Percentiles rank a stretch among this genome's conserved stretches.
phyloP scores from a whole-genome alignment of 2,329 filamentous ascomycete species.

The Monosporascus sp. region DNA sequence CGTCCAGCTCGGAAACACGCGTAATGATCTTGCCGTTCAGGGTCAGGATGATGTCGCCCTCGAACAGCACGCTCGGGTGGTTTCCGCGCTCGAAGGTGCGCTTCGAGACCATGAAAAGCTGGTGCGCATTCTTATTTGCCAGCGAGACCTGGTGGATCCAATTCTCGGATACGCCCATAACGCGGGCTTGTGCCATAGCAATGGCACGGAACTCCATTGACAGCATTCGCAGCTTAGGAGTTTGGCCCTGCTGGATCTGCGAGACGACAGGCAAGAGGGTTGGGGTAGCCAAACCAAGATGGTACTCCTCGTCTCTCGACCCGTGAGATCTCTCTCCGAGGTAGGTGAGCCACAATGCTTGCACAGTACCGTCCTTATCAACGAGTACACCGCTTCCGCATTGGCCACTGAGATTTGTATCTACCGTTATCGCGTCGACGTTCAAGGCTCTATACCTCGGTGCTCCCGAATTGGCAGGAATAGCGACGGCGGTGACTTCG shows the following conservation, averaged over 20 bases:
- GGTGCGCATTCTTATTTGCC: conserved; percentile 86
- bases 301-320: conserved; percentile 91
- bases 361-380: conserved; percentile 82
- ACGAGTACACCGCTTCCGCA: conserved; percentile 93
- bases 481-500: conserved; percentile 94
- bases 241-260: conserved; percentile 73
- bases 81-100: conserved; percentile 60
- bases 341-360: conserved; percentile 95
- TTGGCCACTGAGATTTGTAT: conserved; percentile 84
- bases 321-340: conserved; percentile 81
- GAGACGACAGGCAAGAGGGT: conserved; percentile 83
- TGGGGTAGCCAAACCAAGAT: conserved; percentile 84
- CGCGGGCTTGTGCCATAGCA: conserved; percentile 92
- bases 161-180: conserved; percentile 94
- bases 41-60: conserved; percentile 89
- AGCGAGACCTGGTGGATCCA: conserved; percentile 90
- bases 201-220: conserved; percentile 93
- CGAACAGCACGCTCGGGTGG: conserved; percentile 58
- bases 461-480: conserved; percentile 86
- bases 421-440: conserved; percentile 93
- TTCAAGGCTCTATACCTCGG: conserved; percentile 94
- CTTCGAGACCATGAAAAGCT: conserved; percentile 98
- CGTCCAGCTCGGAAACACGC: conserved; percentile 82
- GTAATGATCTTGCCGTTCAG: conserved; percentile 91
- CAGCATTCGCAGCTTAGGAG: conserved; percentile 80